phyloP scores from a whole-genome alignment of 345 rosid genomes.

The Iberis pinnata region DNA sequence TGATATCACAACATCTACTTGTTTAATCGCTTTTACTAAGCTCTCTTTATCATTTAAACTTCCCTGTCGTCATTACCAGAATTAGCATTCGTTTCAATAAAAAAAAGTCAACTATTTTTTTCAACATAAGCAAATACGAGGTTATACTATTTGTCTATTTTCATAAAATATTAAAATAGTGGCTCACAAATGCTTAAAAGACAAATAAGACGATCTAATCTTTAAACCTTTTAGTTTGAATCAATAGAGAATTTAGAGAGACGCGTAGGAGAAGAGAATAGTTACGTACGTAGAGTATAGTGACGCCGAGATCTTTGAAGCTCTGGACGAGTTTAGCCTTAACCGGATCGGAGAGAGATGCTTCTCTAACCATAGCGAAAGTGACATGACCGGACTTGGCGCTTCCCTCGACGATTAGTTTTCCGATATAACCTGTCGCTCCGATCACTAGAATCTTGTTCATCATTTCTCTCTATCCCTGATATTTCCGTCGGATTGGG shows the following conservation, averaged over 20 bases:
- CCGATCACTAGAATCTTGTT: constrained; percentile 42
- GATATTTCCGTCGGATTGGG: background rate
- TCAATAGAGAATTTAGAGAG: no score
- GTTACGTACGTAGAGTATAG: constrained; percentile 27
- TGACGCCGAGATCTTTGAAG: constrained; percentile 36
- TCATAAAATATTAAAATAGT: no score
- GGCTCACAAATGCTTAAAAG: no score
- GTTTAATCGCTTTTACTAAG: constrained; percentile 59
- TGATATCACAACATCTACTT: constrained; percentile 77
- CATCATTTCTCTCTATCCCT: constrained; percentile 5
- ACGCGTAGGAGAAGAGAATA: background rate
- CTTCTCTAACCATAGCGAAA: constrained; percentile 37
- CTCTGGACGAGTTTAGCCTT: constrained; percentile 29
- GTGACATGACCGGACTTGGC: constrained; percentile 32
- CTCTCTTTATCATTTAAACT: constrained; percentile 46
- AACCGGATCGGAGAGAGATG: constrained; percentile 29
- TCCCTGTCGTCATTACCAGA: constrained; percentile 18
- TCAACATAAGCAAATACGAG: no score
- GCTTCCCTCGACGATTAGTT: constrained; percentile 32
- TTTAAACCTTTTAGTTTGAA: no score
- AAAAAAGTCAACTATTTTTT: no score
- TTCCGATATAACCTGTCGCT: constrained; percentile 36
- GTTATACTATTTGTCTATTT: no score
- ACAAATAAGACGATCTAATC: no score
- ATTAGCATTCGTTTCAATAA: background rate